phyloP scores from a whole-genome alignment of 805 yeast genomes.

The Blastobotrys peoriensis region DNA sequence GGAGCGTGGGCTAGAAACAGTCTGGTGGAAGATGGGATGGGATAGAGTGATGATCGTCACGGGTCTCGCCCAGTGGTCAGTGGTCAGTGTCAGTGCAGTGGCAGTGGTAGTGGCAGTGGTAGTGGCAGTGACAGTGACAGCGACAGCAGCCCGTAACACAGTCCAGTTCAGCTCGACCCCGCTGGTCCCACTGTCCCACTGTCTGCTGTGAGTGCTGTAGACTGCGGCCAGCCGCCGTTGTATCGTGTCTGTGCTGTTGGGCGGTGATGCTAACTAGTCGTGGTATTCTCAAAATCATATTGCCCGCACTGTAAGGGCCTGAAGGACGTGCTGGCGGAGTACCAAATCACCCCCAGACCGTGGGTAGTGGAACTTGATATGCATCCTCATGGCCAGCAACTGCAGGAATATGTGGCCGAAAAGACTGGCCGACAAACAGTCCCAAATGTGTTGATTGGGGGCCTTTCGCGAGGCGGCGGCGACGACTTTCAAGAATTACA shows the following conservation, averaged over 20 bases:
- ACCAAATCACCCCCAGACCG: constrained; percentile 67
- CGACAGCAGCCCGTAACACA: too few relatives aligned
- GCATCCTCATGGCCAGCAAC: constrained; percentile 66
- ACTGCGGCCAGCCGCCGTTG: too few relatives aligned
- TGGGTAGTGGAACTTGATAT: constrained; percentile 74
- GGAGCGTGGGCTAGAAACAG: constrained; percentile 44
- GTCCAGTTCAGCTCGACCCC: too few relatives aligned
- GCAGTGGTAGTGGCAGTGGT: too few relatives aligned
- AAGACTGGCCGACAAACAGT: constrained; percentile 80
- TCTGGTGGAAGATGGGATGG: neutral
- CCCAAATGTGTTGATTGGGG: constrained; percentile 78
- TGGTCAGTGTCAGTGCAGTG: too few relatives aligned
- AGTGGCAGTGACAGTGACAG: too few relatives aligned
- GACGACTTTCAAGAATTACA: constrained; percentile 72
- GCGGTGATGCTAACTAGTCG: too few relatives aligned
- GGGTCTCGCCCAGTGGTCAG: too few relatives aligned
- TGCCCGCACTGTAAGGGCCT: constrained; percentile 67
- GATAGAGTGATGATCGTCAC: neutral
- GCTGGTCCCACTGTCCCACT: too few relatives aligned
- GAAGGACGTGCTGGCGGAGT: constrained; percentile 62
- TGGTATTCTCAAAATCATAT: constrained; percentile 47
- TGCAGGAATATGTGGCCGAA: constrained; percentile 66
- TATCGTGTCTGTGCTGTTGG: too few relatives aligned
- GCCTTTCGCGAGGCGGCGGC: constrained; percentile 77
- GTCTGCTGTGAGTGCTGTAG: too few relatives aligned